phyloP scores from a whole-genome alignment of 306 rosid species.

The Erythrophleum fordii region DNA sequence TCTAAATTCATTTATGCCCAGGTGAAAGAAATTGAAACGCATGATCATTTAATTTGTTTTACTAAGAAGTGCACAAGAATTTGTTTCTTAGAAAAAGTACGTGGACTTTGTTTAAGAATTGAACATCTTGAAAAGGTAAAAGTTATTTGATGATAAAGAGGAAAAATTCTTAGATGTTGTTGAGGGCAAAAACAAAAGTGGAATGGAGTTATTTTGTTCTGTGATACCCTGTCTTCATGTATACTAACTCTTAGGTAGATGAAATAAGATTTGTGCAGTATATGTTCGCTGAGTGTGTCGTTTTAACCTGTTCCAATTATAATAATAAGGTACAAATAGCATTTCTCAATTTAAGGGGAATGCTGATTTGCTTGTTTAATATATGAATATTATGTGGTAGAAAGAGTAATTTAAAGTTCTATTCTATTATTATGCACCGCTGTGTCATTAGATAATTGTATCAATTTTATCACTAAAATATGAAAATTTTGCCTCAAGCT shows the following conservation, averaged over 20 bases:
- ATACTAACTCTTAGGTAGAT: not conserved
- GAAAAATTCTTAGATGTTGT: not conserved
- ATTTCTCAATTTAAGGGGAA: not conserved
- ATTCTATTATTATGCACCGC: not conserved
- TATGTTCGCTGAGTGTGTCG: not conserved
- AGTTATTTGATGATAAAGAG: not conserved
- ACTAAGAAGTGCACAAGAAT: not conserved
- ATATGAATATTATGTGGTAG: not conserved
- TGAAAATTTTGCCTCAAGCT: not conserved
- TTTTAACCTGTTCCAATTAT: not conserved
- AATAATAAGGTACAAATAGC: not conserved
- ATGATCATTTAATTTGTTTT: not conserved
- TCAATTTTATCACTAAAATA: not conserved
- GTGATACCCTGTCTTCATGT: not conserved
- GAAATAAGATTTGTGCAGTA: not conserved
- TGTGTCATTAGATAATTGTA: not conserved
- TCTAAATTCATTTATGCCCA: not conserved
- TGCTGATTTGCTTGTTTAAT: not conserved
- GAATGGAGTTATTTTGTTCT: not conserved
- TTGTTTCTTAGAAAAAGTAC: not conserved
- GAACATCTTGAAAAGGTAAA: not conserved
- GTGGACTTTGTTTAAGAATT: not conserved
- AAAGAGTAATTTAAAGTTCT: not conserved
- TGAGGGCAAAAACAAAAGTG: not conserved
- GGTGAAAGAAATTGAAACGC: not conserved